Evolutionary conservation across 2,329 filamentous ascomycete genomes (phyloP).

Genomic region (Xylaria sp.): DNA sequence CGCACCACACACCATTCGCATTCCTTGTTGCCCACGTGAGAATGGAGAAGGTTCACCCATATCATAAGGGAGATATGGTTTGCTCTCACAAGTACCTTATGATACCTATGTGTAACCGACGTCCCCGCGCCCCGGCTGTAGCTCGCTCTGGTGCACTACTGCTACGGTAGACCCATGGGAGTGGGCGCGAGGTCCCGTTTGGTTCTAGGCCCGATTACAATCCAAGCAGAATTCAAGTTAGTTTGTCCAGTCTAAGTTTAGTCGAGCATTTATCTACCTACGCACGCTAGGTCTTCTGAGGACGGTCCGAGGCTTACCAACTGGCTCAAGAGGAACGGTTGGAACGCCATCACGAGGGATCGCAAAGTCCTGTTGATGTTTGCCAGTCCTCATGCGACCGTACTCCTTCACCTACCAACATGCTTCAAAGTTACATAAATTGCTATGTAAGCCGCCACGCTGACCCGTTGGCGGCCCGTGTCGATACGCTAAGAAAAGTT

Average conservation of each 20-base stretch:
- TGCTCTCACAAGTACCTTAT: not conserved
- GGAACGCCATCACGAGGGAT: not conserved
- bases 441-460: conserved; percentile 4
- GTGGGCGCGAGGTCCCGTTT: not conserved
- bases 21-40: conserved; percentile 22
- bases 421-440: not conserved
- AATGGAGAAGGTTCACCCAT: not conserved
- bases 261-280: not conserved
- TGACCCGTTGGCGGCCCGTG: conserved; percentile 11
- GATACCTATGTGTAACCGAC: not conserved
- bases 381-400: not conserved
- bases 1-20: conserved; percentile 7
- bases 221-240: not conserved
- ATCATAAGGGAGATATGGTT: not conserved
- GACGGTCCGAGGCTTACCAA: not conserved
- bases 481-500: conserved; percentile 9
- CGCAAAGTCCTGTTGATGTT: not conserved
- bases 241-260: not conserved
- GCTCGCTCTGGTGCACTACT: not conserved
- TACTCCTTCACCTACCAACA: not conserved
- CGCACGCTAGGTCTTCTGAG: not conserved
- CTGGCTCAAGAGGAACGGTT: not conserved
- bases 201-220: not conserved
- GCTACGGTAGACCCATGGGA: not conserved
- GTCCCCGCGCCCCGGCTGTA: not conserved